phyloP scores from a whole-genome alignment of 768 basidiomycete genomes.

The Clathrus columnatus region DNA sequence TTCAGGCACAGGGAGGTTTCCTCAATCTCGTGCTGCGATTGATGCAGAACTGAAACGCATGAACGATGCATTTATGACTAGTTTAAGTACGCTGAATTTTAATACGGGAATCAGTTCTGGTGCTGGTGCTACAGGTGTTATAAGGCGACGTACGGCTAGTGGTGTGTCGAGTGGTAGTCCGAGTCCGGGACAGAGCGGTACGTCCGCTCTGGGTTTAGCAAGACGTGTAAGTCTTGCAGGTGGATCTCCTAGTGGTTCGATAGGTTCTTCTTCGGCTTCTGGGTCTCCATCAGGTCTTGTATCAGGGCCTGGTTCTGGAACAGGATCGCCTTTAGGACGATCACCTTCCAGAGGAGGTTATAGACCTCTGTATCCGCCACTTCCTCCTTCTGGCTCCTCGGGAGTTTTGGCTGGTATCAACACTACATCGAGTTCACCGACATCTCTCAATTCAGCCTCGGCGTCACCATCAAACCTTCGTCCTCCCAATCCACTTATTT shows the following conservation, averaged over 20 bases:
- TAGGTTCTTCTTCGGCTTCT: background rate
- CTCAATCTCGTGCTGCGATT: conserved; percentile 33
- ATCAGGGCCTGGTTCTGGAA: background rate
- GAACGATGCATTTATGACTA: conserved; percentile 60
- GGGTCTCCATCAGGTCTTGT: background rate
- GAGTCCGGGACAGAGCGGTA: background rate
- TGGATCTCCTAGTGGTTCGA: background rate
- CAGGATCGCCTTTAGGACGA: background rate
- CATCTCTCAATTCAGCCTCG: background rate
- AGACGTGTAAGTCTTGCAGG: background rate
- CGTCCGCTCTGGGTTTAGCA: background rate
- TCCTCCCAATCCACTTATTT: background rate
- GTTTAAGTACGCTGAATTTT: conserved; percentile 24
- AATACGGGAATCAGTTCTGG: conserved; percentile 34
- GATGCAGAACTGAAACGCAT: conserved; percentile 55
- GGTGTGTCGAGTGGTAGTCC: background rate
- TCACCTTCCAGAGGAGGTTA: background rate
- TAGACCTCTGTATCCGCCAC: background rate
- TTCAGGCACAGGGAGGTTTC: background rate
- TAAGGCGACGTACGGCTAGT: background rate
- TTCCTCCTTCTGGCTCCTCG: background rate
- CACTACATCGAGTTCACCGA: background rate
- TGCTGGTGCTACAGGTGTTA: background rate
- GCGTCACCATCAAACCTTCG: background rate
- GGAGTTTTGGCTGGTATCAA: background rate